Percentiles rank a stretch among this genome's conserved stretches.
Conservation (phyloP, 805 yeast species). For the Metschnikowia kofuensis region DNA sequence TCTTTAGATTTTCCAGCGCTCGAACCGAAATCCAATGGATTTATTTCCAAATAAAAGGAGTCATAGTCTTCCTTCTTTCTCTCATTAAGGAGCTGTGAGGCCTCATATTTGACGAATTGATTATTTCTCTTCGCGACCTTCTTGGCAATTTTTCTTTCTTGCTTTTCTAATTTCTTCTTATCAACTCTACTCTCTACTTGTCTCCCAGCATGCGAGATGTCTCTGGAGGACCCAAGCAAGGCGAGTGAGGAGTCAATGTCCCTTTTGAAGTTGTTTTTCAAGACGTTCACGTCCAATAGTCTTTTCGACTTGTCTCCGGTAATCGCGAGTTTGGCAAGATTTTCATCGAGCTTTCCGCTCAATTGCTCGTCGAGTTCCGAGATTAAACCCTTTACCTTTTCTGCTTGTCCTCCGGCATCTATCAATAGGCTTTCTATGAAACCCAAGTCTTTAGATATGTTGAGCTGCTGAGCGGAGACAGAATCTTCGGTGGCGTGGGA, state of each 20-base stretch:
- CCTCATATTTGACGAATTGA: slow-evolving; percentile 84
- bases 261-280: slow-evolving; percentile 59
- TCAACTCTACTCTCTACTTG: slow-evolving; percentile 93
- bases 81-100: slow-evolving; percentile 80
- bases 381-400: slow-evolving; percentile 51
- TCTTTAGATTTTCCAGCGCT: slow-evolving; percentile 96
- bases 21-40: slow-evolving; percentile 84
- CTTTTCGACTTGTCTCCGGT: slow-evolving; percentile 89
- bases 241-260: slow-evolving; percentile 76
- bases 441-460: slow-evolving; percentile 62
- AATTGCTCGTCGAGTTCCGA: slow-evolving; percentile 47
- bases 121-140: slow-evolving; percentile 90
- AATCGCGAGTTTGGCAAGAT: slow-evolving; percentile 68
- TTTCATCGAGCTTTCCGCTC: slow-evolving; percentile 54
- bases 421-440: slow-evolving; percentile 64
- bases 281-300: slow-evolving; percentile 72
- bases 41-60: slow-evolving; percentile 89
- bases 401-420: slow-evolving; percentile 78
- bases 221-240: slow-evolving; percentile 71
- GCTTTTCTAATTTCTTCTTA: slow-evolving; percentile 93
- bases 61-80: slow-evolving; percentile 76
- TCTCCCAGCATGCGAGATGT: slow-evolving; percentile 89
- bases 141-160: slow-evolving; percentile 95
- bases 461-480: slow-evolving; percentile 70
- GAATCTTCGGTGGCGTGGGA: slow-evolving; percentile 77